Evolutionary conservation across 192 early-diverging fungal species (phyloP).

Genomic region (Mortierella alpina): DNA sequence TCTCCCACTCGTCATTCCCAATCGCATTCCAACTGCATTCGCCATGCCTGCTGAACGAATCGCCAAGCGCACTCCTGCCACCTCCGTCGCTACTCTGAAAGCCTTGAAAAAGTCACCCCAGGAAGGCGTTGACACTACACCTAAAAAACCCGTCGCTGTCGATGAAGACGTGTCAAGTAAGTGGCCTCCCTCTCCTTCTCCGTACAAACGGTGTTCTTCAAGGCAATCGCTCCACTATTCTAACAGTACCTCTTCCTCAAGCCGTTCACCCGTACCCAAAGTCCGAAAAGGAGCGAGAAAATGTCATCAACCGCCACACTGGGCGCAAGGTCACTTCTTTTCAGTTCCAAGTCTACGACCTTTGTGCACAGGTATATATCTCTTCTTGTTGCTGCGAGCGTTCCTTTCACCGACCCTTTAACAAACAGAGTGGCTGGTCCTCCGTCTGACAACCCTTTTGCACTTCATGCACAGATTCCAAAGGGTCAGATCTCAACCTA

Average conservation of each 20-base stretch:
- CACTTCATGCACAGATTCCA: constrained; percentile 55
- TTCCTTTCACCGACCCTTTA: too few relatives aligned
- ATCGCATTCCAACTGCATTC: background rate
- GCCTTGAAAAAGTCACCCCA: background rate
- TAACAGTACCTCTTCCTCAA: background rate
- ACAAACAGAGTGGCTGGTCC: background rate
- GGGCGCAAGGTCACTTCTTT: constrained; percentile 72
- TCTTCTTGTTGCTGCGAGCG: too few relatives aligned
- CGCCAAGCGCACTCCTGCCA: constrained; percentile 5
- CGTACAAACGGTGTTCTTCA: background rate
- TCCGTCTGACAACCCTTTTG: background rate
- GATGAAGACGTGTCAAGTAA: constrained; percentile 34
- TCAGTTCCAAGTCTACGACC: constrained; percentile 80
- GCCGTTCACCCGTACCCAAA: constrained; percentile 58
- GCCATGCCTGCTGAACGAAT: constrained; percentile 36
- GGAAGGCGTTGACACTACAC: background rate
- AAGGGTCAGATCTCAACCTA: constrained; percentile 74
- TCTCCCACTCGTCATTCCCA: background rate
- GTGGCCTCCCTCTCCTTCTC: background rate
- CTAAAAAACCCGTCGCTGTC: constrained; percentile 20
- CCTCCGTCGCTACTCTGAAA: background rate
- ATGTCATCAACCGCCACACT: constrained; percentile 66
- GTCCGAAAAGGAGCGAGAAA: constrained; percentile 53
- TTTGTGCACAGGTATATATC: constrained; percentile 66
- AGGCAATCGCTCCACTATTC: background rate